Percentiles rank a stretch among this genome's conserved stretches.
Conservation (phyloP, 2,329 filamentous ascomycete species). For the Coniochaeta ligniaria region DNA sequence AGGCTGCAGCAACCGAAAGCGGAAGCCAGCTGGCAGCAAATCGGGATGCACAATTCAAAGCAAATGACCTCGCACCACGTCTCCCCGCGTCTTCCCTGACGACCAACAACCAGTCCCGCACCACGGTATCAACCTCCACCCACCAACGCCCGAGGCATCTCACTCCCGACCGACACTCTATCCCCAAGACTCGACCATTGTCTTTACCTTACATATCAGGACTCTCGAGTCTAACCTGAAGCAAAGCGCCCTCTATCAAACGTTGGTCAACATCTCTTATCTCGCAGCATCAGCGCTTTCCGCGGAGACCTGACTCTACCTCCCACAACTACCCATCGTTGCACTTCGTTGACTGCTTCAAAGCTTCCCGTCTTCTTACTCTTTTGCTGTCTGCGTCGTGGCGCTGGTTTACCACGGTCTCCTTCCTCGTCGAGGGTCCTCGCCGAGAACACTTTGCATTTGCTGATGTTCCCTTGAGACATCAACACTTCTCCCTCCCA, state of each 20-base stretch:
- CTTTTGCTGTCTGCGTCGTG: background rate
- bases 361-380: background rate
- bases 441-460: background rate
- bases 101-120: background rate
- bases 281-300: background rate
- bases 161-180: background rate
- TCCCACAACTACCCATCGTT: background rate
- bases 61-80: conserved; percentile 1
- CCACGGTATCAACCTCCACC: background rate
- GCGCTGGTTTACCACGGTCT: background rate
- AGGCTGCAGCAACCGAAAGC: background rate
- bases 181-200: background rate
- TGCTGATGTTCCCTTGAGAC: background rate
- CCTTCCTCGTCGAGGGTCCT: background rate
- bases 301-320: background rate
- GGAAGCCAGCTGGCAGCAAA: background rate
- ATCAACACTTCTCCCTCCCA: background rate
- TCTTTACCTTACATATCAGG: background rate
- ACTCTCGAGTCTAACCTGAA: background rate
- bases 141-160: background rate
- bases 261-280: background rate
- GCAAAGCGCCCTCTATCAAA: background rate
- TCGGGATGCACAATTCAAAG: background rate
- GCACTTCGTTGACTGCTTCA: background rate
- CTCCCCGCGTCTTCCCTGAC: background rate